phyloP scores from a whole-genome alignment of 345 rosid species.

The Rhodamnia argentea region DNA sequence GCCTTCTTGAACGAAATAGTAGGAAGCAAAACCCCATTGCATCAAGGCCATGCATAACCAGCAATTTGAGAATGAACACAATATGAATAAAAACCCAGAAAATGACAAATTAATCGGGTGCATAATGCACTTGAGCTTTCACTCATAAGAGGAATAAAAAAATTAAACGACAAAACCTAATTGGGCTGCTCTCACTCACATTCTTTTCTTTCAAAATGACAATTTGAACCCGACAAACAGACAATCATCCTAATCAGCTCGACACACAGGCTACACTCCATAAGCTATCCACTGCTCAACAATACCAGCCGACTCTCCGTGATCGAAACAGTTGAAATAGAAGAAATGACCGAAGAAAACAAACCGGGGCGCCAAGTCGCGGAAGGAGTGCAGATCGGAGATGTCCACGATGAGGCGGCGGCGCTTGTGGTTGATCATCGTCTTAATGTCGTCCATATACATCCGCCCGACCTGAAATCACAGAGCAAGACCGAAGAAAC shows the following conservation, averaged over 20 bases:
- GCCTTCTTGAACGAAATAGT: not conserved
- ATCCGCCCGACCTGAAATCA: constrained; percentile 20
- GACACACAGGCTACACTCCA: not conserved
- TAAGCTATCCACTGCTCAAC: not conserved
- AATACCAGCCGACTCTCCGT: not conserved
- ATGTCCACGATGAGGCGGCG: constrained; percentile 87
- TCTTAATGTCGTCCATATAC: constrained; percentile 72
- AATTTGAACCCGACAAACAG: not conserved
- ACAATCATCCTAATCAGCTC: not conserved
- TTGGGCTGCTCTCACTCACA: not conserved
- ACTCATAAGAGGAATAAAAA: not conserved
- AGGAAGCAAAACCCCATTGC: not conserved
- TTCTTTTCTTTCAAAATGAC: not conserved
- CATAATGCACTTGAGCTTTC: not conserved
- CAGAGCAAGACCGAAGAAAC: not conserved
- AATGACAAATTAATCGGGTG: not conserved
- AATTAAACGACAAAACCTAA: not conserved
- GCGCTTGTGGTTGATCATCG: constrained; percentile 80
- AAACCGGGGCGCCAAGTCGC: constrained; percentile 65
- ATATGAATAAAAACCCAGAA: not conserved
- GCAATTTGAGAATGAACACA: not conserved
- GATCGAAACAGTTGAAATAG: too few relatives aligned
- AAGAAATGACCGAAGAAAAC: not conserved
- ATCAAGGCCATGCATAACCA: not conserved
- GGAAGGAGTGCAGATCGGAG: constrained; percentile 73